Conservation (phyloP, 768 basidiomycete genomes). For the Boletus subcaerulescens region DNA sequence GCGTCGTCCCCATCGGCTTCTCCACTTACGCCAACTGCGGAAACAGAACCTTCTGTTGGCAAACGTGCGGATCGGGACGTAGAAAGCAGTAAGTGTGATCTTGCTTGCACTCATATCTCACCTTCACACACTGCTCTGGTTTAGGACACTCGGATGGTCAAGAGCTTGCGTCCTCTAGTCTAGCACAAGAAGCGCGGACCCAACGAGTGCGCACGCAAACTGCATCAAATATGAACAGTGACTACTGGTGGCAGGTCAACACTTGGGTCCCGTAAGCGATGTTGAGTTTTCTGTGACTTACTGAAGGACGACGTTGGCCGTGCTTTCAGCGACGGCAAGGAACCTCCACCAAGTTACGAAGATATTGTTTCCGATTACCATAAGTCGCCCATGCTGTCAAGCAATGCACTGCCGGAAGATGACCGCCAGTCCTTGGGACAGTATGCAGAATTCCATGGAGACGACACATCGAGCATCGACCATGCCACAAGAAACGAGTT, state of each 20-base stretch:
- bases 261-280: conserved; percentile 4
- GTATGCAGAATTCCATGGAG: not conserved
- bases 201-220: not conserved
- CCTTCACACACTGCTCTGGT: not conserved
- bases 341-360: conserved; percentile 17
- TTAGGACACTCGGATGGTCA: not conserved
- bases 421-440: not conserved
- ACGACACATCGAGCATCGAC: not conserved
- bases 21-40: not conserved
- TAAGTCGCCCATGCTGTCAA: not conserved
- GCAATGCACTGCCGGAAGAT: not conserved
- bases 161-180: not conserved
- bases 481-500: not conserved
- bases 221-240: not conserved
- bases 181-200: not conserved
- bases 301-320: not conserved
- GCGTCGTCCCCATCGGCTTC: not conserved
- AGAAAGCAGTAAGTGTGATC: conserved; percentile 1
- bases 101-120: not conserved
- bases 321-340: not conserved
- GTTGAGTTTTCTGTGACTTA: not conserved
- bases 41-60: not conserved
- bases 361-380: not conserved
- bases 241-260: not conserved
- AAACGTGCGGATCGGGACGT: not conserved